phyloP scores from a whole-genome alignment of 176 grass and related monocot species.

The Aechmea fasciata region DNA sequence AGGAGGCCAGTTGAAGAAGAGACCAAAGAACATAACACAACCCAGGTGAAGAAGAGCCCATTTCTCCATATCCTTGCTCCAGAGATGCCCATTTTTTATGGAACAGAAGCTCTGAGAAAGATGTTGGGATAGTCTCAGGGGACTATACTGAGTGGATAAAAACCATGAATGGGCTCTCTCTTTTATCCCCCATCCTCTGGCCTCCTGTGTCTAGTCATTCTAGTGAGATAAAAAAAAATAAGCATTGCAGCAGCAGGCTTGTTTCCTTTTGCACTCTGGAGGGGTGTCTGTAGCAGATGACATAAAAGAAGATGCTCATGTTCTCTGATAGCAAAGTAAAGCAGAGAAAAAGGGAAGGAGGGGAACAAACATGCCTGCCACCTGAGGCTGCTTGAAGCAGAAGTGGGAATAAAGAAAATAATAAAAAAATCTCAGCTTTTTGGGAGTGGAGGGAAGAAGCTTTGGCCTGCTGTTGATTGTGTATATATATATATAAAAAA shows the following conservation, averaged over 20 bases:
- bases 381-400: constrained; percentile 44
- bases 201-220: constrained; percentile 10
- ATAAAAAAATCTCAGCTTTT: constrained; percentile 15
- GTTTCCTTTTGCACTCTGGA: constrained; percentile 11
- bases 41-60: constrained; percentile 17
- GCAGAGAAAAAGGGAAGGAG: constrained; percentile 6
- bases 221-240: constrained; percentile 35
- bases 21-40: constrained; percentile 27
- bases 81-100: constrained; percentile 15
- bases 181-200: not conserved
- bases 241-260: constrained; percentile 68
- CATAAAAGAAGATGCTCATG: constrained; percentile 70
- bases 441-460: constrained; percentile 5
- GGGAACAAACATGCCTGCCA: constrained; percentile 75
- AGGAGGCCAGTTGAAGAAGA: constrained; percentile 37
- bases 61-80: constrained; percentile 9
- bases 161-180: constrained; percentile 24
- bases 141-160: constrained; percentile 21
- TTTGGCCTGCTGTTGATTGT: not conserved
- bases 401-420: constrained; percentile 27
- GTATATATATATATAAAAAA: not conserved
- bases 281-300: constrained; percentile 28
- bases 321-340: constrained; percentile 31
- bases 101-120: not conserved
- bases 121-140: constrained; percentile 1